Evolutionary conservation across 2,329 filamentous ascomycete genomes (phyloP), one percentile per base, ranked within the genome.

Genomic region (Incumbomyces lentus): DNA sequence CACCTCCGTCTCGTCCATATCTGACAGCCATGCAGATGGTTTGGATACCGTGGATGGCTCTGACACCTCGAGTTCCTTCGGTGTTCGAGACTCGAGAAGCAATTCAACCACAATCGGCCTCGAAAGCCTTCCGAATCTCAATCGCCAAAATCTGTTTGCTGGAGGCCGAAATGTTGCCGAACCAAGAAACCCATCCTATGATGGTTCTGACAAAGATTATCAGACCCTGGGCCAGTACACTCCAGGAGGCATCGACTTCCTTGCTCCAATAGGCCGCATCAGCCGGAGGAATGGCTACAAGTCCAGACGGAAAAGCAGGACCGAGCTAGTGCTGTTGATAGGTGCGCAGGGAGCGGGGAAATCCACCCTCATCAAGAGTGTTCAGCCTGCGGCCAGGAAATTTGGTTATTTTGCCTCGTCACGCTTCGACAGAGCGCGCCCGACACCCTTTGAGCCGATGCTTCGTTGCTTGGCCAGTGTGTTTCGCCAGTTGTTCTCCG

Each of bases 401-500:
- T 63, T 73, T 48, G 78, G 78, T 5, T 82, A 80, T 55, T 78
- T 79, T 54, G 75, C 76, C 1, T 71, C 72, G 39, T 72, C 76
- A 19, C 77, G 75, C 53, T 76, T 82, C 46, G 78, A 82, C 52
- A 70, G 74, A 44, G 70, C 75, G 14, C 73, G 73, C 53, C 72
- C 71, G 45, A 69, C 75, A 4, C 78, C 78, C 0, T 82, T 79
- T 52, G 78, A 81, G 46, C 75, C 78, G 0, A 70, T 81, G 32
- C 65, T 80, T 14, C 73, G 71, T 50, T 66, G 79, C n/a, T 69
- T 82, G 64, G 74, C 74, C 6, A 78, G 74, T 32, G 62, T 81
- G 14, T 74, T 82, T 47, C 71, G 78, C 19, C 78, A 82, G 51
- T 79, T 81, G 6, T 82, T 81, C 55, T 79, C 76, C 1, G 78